phyloP scores from a whole-genome alignment of 2,329 filamentous ascomycete species.

The Geosmithia putterillii region DNA sequence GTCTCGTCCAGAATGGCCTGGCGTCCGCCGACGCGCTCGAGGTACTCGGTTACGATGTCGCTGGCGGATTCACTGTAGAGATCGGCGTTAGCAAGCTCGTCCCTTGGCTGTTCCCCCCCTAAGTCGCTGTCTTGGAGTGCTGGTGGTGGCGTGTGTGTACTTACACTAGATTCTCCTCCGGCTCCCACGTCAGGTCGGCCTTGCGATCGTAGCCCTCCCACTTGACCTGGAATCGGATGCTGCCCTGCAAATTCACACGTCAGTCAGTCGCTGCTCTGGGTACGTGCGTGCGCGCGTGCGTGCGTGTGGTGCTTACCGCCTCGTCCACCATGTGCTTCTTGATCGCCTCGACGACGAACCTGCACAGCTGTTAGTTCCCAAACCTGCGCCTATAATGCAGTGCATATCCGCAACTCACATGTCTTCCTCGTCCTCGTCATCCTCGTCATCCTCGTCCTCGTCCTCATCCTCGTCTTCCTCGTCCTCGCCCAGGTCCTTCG shows the following conservation, averaged over 20 bases:
- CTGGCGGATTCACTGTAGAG: constrained; percentile 45
- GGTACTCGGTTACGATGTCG: constrained; percentile 53
- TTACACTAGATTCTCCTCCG: constrained; percentile 47
- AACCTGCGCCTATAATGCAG: too few species aligned
- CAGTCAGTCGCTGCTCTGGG: constrained; percentile 1
- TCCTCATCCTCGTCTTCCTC: constrained; percentile 19
- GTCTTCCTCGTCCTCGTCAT: constrained; percentile 27
- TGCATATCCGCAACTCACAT: constrained; percentile 20
- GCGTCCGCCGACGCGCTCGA: constrained; percentile 49
- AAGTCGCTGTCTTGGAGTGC: too few species aligned
- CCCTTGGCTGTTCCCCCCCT: too few species aligned
- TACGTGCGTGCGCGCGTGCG: neutral
- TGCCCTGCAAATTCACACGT: constrained; percentile 23
- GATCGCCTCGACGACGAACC: constrained; percentile 67
- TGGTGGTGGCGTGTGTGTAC: constrained; percentile 2
- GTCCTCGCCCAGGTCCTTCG: constrained; percentile 6
- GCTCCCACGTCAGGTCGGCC: constrained; percentile 66
- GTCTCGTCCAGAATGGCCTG: constrained; percentile 40
- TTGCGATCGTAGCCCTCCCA: constrained; percentile 69
- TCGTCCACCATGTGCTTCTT: constrained; percentile 49
- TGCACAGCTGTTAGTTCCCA: constrained; percentile 22
- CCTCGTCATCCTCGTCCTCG: constrained; percentile 18
- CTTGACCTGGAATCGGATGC: constrained; percentile 57
- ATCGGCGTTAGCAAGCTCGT: too few species aligned
- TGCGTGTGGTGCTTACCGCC: too few species aligned